Base-by-base conservation (phyloP, 768 basidiomycete species). In the Termitomyces sp. region DNA sequence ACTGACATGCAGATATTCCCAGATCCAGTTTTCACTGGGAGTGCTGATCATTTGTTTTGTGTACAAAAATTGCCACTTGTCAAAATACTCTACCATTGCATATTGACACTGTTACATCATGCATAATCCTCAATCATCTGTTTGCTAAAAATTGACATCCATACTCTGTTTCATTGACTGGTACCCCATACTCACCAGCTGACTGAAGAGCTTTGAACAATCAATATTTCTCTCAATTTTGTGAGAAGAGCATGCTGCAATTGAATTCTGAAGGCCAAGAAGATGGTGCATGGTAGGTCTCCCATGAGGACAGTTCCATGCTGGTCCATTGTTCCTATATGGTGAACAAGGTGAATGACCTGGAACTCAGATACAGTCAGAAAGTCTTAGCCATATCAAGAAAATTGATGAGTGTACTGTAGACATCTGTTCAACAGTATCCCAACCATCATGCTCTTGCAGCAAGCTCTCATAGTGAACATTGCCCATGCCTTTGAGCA, bases 371-470 rank as follows among this genome's bases (percentile, higher is more conserved):
- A 44, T 35, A 9, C 34, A 51, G 25, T 63, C 45, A 54, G 38
- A 23, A 42, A 23, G 46, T 21, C 37, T 27, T 31, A 19, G 27
- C 11, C 44, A 12, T 31, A 14, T 1, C 4, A 6, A 32, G 11
- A 51, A 40, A 44, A 17, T 2, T 29, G 31, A 19, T 16, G 8
- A 21, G 74, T 82, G 67, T 64, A 91, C 88, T 57, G 77, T 65
- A 17, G 77, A 16, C 75, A 69, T 56, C 72, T 76, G 38, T 81
- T 92, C 59, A 99, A 76, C 10, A 93, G 78, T 75, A 84, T 90
- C 3, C 96, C 95, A 44, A 98, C 79, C 97, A 98, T 99, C 41
- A 97, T 86, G 70, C 95, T 98, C 75, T 91, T 94, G 60, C 96
- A 71, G 71, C 97, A 99, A 0, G 97, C 96, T 34, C 95, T 83